phyloP scores from a whole-genome alignment of 176 grass and related monocot species.

The Avena eriantha region DNA sequence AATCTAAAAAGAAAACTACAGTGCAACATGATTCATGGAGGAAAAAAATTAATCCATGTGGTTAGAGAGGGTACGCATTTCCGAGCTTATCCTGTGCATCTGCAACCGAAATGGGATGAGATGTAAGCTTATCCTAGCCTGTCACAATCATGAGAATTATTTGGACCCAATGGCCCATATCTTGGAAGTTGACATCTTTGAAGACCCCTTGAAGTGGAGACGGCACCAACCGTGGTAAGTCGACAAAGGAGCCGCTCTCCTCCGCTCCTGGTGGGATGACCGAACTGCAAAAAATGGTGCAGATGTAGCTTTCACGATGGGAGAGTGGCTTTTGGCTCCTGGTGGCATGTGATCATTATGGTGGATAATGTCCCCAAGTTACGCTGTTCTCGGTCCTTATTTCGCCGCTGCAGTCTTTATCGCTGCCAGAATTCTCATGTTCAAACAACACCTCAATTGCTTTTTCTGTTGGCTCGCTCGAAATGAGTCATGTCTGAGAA shows the following conservation, averaged over 20 bases:
- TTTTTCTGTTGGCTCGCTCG: background rate
- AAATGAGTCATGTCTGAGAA: too few species aligned
- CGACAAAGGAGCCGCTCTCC: background rate
- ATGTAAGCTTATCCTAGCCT: background rate
- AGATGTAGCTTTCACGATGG: constrained; percentile 5
- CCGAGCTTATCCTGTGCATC: constrained; percentile 5
- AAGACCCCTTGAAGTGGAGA: constrained; percentile 18
- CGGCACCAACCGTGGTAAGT: background rate
- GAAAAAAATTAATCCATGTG: background rate
- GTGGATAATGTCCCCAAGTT: constrained; percentile 2
- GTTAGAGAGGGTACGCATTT: background rate
- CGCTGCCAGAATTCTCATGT: background rate
- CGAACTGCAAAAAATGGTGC: background rate
- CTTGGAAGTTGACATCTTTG: background rate
- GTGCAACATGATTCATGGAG: background rate
- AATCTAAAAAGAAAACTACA: too few species aligned
- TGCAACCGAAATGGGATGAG: background rate
- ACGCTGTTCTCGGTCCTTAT: too few species aligned
- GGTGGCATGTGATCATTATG: background rate
- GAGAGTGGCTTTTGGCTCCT: constrained; percentile 26
- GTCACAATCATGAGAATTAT: constrained; percentile 18
- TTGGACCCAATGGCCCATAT: background rate
- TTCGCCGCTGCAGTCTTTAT: background rate
- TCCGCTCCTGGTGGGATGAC: background rate
- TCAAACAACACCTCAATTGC: background rate